Evolutionary conservation across 2,329 filamentous ascomycete species (phyloP).

Genomic region (Talaromyces funiculosus): DNA sequence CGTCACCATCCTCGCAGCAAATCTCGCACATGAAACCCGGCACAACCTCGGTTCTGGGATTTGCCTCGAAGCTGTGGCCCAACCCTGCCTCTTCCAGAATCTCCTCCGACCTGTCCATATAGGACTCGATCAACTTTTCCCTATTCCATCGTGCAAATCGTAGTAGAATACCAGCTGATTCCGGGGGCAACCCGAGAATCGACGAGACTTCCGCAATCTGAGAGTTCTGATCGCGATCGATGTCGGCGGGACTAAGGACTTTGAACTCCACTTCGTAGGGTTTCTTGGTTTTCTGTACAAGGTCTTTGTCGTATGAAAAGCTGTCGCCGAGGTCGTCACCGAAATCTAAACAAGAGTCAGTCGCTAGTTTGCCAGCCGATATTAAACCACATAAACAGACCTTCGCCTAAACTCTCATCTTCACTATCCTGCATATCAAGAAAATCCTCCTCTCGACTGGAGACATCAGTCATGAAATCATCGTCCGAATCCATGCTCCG

Average conservation of each 20-base stretch:
- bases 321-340: slow-evolving; percentile 55
- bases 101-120: slow-evolving; percentile 82
- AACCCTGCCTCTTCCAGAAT: slow-evolving; percentile 81
- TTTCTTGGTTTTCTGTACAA: slow-evolving; percentile 64
- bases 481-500: slow-evolving; percentile 89
- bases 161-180: slow-evolving; percentile 84
- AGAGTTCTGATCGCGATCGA: slow-evolving; percentile 76
- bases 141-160: slow-evolving; percentile 94
- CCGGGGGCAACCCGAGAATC: slow-evolving; percentile 81
- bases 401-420: slow-evolving; percentile 51
- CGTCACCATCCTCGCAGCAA: slow-evolving; percentile 81
- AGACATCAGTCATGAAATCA: slow-evolving; percentile 80
- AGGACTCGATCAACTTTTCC: slow-evolving; percentile 86
- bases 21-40: slow-evolving; percentile 87
- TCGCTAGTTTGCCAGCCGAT: background rate
- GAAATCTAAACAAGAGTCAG: slow-evolving; percentile 41
- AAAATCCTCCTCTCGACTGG: slow-evolving; percentile 63
- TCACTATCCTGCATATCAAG: slow-evolving; percentile 66
- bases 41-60: slow-evolving; percentile 64
- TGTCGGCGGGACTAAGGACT: slow-evolving; percentile 72
- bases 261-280: slow-evolving; percentile 80
- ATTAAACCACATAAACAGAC: slow-evolving; percentile 18
- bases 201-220: slow-evolving; percentile 86
- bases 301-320: slow-evolving; percentile 64
- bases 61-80: slow-evolving; percentile 55